Conservation (phyloP, 2,329 filamentous ascomycete genomes). For the Penicillium palitans region DNA sequence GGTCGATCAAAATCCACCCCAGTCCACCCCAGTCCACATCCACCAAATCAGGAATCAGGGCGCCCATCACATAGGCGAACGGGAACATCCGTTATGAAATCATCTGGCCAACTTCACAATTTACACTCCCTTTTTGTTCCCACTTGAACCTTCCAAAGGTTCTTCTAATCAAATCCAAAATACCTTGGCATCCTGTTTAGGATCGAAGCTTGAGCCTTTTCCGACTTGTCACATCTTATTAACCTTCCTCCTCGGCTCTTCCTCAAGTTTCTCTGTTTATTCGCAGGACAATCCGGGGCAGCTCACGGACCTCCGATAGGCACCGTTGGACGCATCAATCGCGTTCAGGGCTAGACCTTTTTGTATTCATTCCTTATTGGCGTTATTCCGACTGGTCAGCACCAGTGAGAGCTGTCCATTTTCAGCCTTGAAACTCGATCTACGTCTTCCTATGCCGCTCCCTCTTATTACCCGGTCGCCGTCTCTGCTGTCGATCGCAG, state of each 20-base stretch:
- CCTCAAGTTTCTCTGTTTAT: not conserved
- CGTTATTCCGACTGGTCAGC: conserved; percentile 1
- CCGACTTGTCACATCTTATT: not conserved
- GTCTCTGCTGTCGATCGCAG: conserved; percentile 16
- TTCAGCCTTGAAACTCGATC: conserved; percentile 7
- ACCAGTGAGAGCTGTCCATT: conserved; percentile 14
- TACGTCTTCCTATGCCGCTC: conserved; percentile 19
- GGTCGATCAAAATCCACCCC: not conserved
- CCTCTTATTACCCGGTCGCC: conserved; percentile 17
- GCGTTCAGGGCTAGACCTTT: not conserved
- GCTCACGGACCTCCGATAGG: conserved; percentile 15
- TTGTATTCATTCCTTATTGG: conserved; percentile 1
- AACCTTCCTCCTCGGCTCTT: not conserved
- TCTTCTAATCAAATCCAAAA: not conserved
- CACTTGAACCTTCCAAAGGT: not conserved
- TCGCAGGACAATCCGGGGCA: conserved; percentile 8
- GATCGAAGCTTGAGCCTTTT: not conserved
- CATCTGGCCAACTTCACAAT: conserved; percentile 10
- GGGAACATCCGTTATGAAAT: conserved; percentile 18
- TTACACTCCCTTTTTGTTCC: too few relatives aligned
- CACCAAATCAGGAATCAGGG: not conserved
- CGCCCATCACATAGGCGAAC: not conserved
- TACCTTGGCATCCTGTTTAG: not conserved
- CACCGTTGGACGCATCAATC: not conserved
- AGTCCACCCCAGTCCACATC: not conserved